phyloP scores from a whole-genome alignment of 148 eudicot species.

The Drosera capensis region DNA sequence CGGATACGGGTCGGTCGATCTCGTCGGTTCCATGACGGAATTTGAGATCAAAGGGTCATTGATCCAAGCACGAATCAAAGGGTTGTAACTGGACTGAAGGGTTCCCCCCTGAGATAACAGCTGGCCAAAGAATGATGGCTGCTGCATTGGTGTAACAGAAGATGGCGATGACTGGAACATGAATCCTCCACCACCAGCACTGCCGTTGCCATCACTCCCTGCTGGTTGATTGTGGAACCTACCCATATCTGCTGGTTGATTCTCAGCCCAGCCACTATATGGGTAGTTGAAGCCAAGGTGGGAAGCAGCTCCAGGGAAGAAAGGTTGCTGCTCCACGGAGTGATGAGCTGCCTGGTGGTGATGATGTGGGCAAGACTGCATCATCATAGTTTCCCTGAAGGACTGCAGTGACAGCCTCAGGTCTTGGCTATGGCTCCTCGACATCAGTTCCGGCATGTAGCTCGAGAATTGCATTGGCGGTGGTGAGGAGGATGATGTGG shows the following conservation, averaged over 20 bases:
- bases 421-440: slow-evolving; percentile 50
- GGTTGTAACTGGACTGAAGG: slow-evolving; percentile 99
- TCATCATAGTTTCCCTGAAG: slow-evolving; percentile 49
- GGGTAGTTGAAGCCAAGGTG: slow-evolving; percentile 31
- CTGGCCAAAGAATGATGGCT: slow-evolving; percentile 50
- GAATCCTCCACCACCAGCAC: slow-evolving; percentile 14
- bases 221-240: slow-evolving; percentile 44
- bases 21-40: slow-evolving; percentile 8
- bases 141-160: slow-evolving; percentile 20
- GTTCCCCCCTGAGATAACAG: slow-evolving; percentile 95
- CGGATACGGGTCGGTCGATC: slow-evolving; percentile 33
- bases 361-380: slow-evolving; percentile 33
- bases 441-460: slow-evolving; percentile 29
- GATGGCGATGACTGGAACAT: slow-evolving; percentile 31
- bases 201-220: slow-evolving; percentile 18
- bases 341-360: slow-evolving; percentile 11
- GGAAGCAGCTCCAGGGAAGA: slow-evolving; percentile 24
- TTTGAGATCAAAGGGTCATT: slow-evolving; percentile 19
- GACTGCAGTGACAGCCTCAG: slow-evolving; percentile 82
- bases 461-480: slow-evolving; percentile 23
- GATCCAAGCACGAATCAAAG: slow-evolving; percentile 76
- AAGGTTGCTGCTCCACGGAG: slow-evolving; percentile 16
- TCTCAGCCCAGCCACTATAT: slow-evolving; percentile 39
- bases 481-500: slow-evolving; percentile 1
- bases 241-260: slow-evolving; percentile 20